These are phyloP conservation scores for Starmerella floris DNA, from an alignment of 805 yeast species.

Conservation along the genomic window DNA sequence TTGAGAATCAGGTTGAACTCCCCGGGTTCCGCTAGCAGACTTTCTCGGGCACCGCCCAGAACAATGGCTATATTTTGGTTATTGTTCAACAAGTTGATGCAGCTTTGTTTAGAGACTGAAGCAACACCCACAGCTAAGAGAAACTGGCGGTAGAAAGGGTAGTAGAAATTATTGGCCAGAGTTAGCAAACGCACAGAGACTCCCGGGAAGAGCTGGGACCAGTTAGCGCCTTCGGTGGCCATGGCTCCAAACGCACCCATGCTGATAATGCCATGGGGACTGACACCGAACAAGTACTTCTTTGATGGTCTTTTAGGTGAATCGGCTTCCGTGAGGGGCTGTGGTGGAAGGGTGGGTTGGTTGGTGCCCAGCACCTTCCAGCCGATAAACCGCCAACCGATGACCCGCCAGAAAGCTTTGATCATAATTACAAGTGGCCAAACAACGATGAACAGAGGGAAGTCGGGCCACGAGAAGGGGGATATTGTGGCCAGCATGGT, in stretches of 20 bases:
- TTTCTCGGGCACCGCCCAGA: slow-evolving; percentile 92
- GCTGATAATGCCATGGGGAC: slow-evolving; percentile 93
- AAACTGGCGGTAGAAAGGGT: slow-evolving; percentile 87
- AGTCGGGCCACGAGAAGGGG: slow-evolving; percentile 10
- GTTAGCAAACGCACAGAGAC: slow-evolving; percentile 70
- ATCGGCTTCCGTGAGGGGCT: slow-evolving; percentile 19
- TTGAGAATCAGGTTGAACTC: slow-evolving; percentile 54
- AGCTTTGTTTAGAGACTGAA: slow-evolving; percentile 65
- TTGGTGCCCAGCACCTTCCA: neutral
- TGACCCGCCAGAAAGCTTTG: slow-evolving; percentile 29
- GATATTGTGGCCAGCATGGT: neutral
- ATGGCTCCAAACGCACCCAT: slow-evolving; percentile 79
- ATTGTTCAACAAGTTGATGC: slow-evolving; percentile 46
- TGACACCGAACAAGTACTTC: slow-evolving; percentile 78
- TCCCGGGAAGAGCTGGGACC: slow-evolving; percentile 64
- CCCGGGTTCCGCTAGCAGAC: slow-evolving; percentile 41
- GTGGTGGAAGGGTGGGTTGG: slow-evolving; percentile 2
- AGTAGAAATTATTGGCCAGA: slow-evolving; percentile 61
- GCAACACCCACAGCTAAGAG: slow-evolving; percentile 68
- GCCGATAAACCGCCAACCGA: neutral
- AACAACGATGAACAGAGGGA: slow-evolving; percentile 5
- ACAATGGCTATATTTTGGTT: slow-evolving; percentile 76
- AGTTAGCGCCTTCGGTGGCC: slow-evolving; percentile 68
- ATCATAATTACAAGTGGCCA: slow-evolving; percentile 13
- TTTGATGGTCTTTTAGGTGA: neutral